Percentiles rank a stretch among this genome's conserved stretches.
These are phyloP conservation scores for Aspergillus intermedius DNA, from an alignment of 2,329 filamentous ascomycete species.

Conservation along the genomic window DNA sequence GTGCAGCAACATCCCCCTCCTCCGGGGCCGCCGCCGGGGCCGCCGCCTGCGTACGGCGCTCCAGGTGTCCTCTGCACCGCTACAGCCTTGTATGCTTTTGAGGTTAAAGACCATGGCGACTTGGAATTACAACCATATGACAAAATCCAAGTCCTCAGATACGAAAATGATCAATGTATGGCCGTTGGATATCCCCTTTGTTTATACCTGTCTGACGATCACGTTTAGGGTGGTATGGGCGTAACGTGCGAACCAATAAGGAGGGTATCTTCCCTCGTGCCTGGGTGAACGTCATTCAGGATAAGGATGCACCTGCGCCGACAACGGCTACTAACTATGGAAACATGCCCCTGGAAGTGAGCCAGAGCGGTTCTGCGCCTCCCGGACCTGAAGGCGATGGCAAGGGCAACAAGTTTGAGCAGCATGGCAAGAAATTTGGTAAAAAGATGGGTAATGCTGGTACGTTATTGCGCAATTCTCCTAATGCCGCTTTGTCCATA, in stretches of 20 bases:
- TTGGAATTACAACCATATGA: slow-evolving; percentile 76
- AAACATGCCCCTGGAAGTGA: slow-evolving; percentile 70
- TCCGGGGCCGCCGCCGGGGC: slow-evolving; percentile 45
- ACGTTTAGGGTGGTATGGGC: slow-evolving; percentile 64
- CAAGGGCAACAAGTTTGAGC: slow-evolving; percentile 60
- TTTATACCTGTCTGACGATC: slow-evolving; percentile 8
- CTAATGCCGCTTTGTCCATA: not conserved
- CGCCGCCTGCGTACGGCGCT: slow-evolving; percentile 39
- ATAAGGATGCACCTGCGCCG: slow-evolving; percentile 46
- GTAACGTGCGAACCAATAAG: slow-evolving; percentile 70
- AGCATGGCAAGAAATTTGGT: slow-evolving; percentile 81
- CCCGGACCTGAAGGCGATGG: slow-evolving; percentile 37
- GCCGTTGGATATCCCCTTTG: not conserved
- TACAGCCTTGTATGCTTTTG: slow-evolving; percentile 77
- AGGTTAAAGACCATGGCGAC: slow-evolving; percentile 72
- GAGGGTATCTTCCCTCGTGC: slow-evolving; percentile 94
- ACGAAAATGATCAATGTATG: slow-evolving; percentile 88
- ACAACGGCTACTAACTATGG: slow-evolving; percentile 41
- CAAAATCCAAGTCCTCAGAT: slow-evolving; percentile 71
- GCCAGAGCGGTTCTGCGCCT: slow-evolving; percentile 47
- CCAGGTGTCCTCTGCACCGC: slow-evolving; percentile 62
- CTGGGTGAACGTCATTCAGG: slow-evolving; percentile 70
- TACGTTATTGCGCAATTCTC: slow-evolving; percentile 19
- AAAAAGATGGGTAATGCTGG: slow-evolving; percentile 79
- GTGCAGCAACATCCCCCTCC: slow-evolving; percentile 38